Base-by-base conservation (phyloP, 495 filamentous ascomycete species). In the Ramalina intermedia region DNA sequence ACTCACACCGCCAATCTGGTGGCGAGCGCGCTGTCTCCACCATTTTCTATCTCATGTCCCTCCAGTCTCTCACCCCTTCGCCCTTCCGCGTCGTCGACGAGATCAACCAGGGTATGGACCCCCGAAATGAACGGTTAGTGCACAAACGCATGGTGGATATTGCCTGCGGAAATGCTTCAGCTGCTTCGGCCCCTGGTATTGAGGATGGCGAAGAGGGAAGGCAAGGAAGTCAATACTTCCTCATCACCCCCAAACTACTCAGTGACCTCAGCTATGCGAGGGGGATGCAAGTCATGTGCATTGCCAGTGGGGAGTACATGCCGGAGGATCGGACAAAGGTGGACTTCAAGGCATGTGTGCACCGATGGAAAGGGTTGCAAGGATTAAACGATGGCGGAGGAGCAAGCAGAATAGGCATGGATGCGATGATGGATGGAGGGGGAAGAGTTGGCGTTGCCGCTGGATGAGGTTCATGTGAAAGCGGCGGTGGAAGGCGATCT, bases 61-160 rank as follows among this genome's bases (percentile, higher is more conserved):
- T 99, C 8, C 91, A 99, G 63, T 84, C 85, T 16, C 80, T 96
- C 55, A 89, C 91, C 3, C 85, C 86, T 54, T 84, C 87, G 2
- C 91, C 91, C n/a, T 99, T 99, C 80, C 88, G 91, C 47, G 91
- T 96, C 37, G 91, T 99, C 47, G 91, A 98, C 67, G 91, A 98
- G 66, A 98, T 98, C 69, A 98, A 98, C 58, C 91, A 98, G 69
- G 91, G 91, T 52, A 98, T 98, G 91, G 91, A 98, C 65, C 90
- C 93, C 20, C 79, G 93, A 40, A 98, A 98, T 65, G 91, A 98
- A 68, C 80, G 91, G 39, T 88, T 96, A 74, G 93, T 96, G 12
- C 91, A 99, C 65, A 85, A 87, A 58, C 82, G 93, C 46, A 86
- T 99, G 81, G 88, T 96, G 2, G 86, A 89, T 59, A 91, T 94